Base-by-base conservation (phyloP, 2,329 filamentous ascomycete genomes). In the Cercospora nicotianae region DNA sequence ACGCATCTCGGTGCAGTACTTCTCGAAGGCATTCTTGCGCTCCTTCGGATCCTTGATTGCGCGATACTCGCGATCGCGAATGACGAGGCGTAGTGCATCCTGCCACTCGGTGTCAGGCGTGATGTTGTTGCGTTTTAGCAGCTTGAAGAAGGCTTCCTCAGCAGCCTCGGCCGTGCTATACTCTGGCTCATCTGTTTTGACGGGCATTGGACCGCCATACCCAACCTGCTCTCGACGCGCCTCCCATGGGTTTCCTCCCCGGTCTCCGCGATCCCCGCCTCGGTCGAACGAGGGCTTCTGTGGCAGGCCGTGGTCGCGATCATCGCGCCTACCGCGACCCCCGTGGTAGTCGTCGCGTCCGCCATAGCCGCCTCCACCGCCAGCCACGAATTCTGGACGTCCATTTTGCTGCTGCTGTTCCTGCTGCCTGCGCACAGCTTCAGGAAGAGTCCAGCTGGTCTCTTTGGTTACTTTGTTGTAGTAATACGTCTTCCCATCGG, bases 71-170 rank as follows among this genome's bases (percentile, higher is more conserved):
- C 93, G 89, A 73, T 99, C 95, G 76, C 91, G 94, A 73, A 96
- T 93, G 18, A 92, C 92, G 20, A 89, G 88, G 63, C 91, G 90
- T 82, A 99, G 89, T 2, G 93, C 89, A 79, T 97, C 91, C 73
- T 95, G 90, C 94, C 94, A 99, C 0, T 88, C 89, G 91, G 93
- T 98, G 76, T 97, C 93, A 4, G 93, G 88, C 77, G 96, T 92
- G 20, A 97, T 92, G 73, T 91, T 91, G 76, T 90, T 89, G 70
- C 93, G 90, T 72, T 90, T 91, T 57, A 99, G 86, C 66, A 97
- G 86, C 81, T 98, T 98, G 79, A 91, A 87, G 78, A 98, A 99
- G 3, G 94, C 94, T 59, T 91, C 90, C 79, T 98, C 94, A 12
- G 94, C 94, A 79, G 98, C 94, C 79, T 97, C 93, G 55, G 88